Conservation (phyloP, 192 early-diverging fungal species). For the Coemansia sp. region DNA sequence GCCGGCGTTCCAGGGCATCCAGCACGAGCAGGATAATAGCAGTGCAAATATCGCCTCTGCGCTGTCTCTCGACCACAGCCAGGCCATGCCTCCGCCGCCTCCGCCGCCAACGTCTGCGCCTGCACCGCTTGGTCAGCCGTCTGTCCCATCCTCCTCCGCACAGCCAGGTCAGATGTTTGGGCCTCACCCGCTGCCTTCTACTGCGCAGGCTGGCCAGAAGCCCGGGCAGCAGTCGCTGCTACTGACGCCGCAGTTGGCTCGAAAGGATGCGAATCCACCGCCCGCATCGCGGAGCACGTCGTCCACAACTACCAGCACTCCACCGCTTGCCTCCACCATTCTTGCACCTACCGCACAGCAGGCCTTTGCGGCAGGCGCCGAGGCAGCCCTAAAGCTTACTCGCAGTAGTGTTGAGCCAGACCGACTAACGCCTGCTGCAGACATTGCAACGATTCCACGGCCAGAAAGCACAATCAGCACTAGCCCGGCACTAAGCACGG, state of each 20-base stretch:
- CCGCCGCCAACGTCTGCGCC: not conserved
- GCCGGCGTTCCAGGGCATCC: not conserved
- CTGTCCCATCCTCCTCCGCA: not conserved
- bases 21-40: not conserved
- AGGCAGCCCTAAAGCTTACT: not conserved
- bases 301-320: conserved; percentile 24
- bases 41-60: not conserved
- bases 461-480: conserved; percentile 11
- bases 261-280: conserved; percentile 2
- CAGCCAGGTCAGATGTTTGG: not conserved
- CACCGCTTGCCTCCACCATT: conserved; percentile 20
- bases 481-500: conserved; percentile 47
- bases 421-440: not conserved
- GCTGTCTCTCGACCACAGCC: not conserved
- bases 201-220: not conserved
- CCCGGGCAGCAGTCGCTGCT: not conserved
- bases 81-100: conserved; percentile 10
- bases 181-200: not conserved
- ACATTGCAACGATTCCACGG: not conserved
- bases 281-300: conserved; percentile 16
- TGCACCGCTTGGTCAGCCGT: not conserved
- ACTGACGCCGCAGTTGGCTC: conserved; percentile 1
- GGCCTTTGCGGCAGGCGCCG: not conserved
- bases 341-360: not conserved
- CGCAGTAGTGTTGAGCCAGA: conserved; percentile 1